Evolutionary conservation across 371 early-diverging fungal species (phyloP), one percentile per base, ranked within the genome.

Genomic region (Choanephora cucurbitarum): DNA sequence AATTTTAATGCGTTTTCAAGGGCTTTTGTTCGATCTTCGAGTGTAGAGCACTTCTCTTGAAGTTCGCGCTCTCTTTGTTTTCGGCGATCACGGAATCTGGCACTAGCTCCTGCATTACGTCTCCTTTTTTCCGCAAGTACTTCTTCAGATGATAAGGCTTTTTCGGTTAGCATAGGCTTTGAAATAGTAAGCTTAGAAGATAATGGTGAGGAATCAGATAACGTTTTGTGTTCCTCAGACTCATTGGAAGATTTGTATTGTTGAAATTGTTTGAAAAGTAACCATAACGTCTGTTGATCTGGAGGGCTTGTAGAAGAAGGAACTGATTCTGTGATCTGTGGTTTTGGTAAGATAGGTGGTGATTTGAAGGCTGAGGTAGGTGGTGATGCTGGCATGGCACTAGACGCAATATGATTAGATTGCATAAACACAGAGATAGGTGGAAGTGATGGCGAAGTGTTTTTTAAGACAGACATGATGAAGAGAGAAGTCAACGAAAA

Each of bases 91-190:
- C 83, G 71, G 44, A 83, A 83, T 8, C 83, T 65, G 31, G 81
- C 81, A 7, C 78, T 77, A 0, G 83, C 83, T 21, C 77, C 77
- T 34, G 83, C 83, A 55, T 83, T 83, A 24, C 83, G 58, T 52
- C 78, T 68, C 43, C 83, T 64, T 54, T 85, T 81, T 60, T 87
- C 87, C 17, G 82, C 83, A 18, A 86, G 50, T 1, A 82, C 67
- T 28, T 70, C 57, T 33, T 74, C 80, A 8, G 79, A 73, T 5
- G 62, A 45, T 31, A 62, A 31, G 0, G 17, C 44, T 41, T 24
- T 33, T 15, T 49, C 18, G 7, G 7, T 28, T 2, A 31, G 34
- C 9, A 37, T 3, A 37, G 37, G 37, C 10, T 37, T 37, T 14
- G 28, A 28, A 28, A 3, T 28, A 28, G 28, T 7, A 7, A 5